These are phyloP conservation scores for Eimeria praecox DNA, from an alignment of 169 alveolate species.

Conservation along the genomic window DNA sequence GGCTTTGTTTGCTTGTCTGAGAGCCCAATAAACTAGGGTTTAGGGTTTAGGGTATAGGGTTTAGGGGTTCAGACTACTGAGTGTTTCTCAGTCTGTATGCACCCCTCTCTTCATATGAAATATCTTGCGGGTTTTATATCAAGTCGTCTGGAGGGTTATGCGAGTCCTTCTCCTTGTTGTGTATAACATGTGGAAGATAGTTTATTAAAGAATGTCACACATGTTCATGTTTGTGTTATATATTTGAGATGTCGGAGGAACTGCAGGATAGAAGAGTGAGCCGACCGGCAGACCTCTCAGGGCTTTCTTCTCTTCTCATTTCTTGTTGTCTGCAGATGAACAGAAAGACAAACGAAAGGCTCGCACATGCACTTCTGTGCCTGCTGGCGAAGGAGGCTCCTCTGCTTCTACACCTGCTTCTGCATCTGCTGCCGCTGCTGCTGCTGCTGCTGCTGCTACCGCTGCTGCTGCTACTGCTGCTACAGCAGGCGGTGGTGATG, in stretches of 20 bases:
- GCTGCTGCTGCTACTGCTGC: neutral
- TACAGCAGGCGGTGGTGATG: neutral
- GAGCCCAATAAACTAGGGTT: neutral
- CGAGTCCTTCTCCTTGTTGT: too few relatives aligned
- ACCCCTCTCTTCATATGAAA: neutral
- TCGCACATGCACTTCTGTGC: neutral
- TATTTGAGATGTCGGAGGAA: too few relatives aligned
- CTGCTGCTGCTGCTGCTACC: neutral
- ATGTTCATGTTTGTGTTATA: too few relatives aligned
- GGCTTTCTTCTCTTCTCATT: neutral
- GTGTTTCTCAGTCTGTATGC: neutral
- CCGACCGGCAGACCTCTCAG: too few relatives aligned
- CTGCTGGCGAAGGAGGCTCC: neutral
- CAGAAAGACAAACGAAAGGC: neutral
- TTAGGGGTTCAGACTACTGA: too few relatives aligned
- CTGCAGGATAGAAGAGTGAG: neutral
- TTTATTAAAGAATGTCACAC: too few relatives aligned
- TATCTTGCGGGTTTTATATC: neutral
- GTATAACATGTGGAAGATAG: too few relatives aligned
- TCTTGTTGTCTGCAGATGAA: neutral
- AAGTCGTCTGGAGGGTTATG: neutral
- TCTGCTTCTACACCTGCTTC: neutral
- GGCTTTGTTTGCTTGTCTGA: neutral
- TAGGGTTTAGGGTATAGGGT: neutral
- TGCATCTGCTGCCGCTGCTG: neutral